Evolutionary conservation across 441 rosid species (phyloP).

Genomic region (Euphorbia celastroides): DNA sequence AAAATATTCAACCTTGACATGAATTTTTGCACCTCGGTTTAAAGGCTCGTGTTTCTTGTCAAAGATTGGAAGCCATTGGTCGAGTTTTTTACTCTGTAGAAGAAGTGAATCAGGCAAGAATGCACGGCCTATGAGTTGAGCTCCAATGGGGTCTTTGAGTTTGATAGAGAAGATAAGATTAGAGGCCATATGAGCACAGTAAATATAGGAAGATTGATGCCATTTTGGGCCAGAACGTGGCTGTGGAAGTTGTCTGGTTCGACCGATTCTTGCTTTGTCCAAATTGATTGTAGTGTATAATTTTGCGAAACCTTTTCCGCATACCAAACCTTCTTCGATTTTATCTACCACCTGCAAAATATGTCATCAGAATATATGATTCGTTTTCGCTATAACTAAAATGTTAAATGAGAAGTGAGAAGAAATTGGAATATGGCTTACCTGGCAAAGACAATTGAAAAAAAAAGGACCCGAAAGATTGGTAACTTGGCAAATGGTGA

Average conservation of each 20-base stretch:
- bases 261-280: constrained; percentile 24
- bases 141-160: constrained; percentile 26
- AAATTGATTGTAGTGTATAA: constrained; percentile 22
- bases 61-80: constrained; percentile 21
- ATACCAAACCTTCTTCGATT: constrained; percentile 19
- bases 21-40: constrained; percentile 22
- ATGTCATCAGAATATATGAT: background rate
- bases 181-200: constrained; percentile 29
- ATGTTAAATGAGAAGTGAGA: too few relatives aligned
- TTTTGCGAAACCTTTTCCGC: constrained; percentile 19
- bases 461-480: constrained; percentile 13
- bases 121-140: constrained; percentile 27
- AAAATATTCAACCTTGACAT: constrained; percentile 26
- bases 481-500: constrained; percentile 22
- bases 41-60: constrained; percentile 15
- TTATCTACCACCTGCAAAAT: constrained; percentile 17
- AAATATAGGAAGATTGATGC: constrained; percentile 28
- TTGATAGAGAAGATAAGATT: constrained; percentile 28
- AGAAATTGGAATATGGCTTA: too few relatives aligned
- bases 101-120: constrained; percentile 22
- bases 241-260: constrained; percentile 17
- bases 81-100: constrained; percentile 15
- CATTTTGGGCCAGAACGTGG: constrained; percentile 24
- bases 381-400: too few relatives aligned
- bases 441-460: constrained; percentile 20